Conservation (phyloP, 345 rosid genomes). For the Physaria fendleri region DNA sequence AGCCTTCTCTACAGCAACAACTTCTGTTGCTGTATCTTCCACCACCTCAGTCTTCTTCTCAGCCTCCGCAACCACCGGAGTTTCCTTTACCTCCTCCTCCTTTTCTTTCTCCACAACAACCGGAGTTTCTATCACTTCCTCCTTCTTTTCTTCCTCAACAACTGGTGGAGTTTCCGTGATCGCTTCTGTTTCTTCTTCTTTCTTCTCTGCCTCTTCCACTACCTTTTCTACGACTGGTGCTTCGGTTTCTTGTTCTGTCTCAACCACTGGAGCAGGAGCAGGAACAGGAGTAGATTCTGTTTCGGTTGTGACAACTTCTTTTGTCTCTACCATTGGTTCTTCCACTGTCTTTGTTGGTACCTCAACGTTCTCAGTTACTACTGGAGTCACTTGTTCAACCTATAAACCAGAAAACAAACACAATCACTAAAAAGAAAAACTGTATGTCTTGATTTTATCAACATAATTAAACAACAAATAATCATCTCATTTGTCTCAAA, state of each 20-base stretch:
- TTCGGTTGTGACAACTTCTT: slow-evolving; percentile 3
- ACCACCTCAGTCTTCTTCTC: background rate
- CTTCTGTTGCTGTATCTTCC: background rate
- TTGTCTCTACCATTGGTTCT: slow-evolving; percentile 15
- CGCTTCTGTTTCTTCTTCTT: slow-evolving; percentile 12
- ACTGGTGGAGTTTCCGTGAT: slow-evolving; percentile 10
- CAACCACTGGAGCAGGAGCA: too few species aligned
- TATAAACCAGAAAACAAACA: background rate
- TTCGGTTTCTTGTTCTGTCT: slow-evolving; percentile 13
- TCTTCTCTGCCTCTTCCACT: slow-evolving; percentile 15
- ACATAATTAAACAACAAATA: background rate
- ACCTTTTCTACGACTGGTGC: slow-evolving; percentile 15
- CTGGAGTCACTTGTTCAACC: slow-evolving; percentile 31
- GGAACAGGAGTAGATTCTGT: too few species aligned
- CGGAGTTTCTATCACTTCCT: slow-evolving; percentile 5
- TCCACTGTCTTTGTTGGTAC: slow-evolving; percentile 21
- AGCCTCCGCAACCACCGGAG: slow-evolving; percentile 10
- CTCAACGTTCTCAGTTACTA: slow-evolving; percentile 24
- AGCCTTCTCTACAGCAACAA: slow-evolving; percentile 14
- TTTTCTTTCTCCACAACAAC: slow-evolving; percentile 15
- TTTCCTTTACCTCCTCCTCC: slow-evolving; percentile 11
- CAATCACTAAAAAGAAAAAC: background rate
- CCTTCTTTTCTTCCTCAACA: slow-evolving; percentile 14
- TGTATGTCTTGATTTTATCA: background rate
- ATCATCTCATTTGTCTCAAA: background rate